A percentile compares a stretch with the other conserved stretches of the same genome.
phyloP scores from a whole-genome alignment of 768 basidiomycete genomes.

The Lanmaoa pseudosensibilis region DNA sequence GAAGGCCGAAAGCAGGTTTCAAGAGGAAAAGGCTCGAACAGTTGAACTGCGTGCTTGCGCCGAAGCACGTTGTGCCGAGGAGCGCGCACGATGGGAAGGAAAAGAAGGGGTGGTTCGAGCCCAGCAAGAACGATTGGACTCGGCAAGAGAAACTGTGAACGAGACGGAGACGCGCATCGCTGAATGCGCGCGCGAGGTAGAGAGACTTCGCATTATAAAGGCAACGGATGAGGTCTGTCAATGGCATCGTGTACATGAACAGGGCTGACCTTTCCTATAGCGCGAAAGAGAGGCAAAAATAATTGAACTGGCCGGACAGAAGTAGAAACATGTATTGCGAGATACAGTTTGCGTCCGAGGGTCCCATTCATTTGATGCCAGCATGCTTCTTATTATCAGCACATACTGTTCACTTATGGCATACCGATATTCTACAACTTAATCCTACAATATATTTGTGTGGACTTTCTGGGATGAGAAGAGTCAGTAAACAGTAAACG shows the following conservation, averaged over 20 bases:
- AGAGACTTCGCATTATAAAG: conserved; percentile 61
- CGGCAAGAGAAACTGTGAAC: conserved; percentile 50
- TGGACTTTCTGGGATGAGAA: conserved; percentile 5
- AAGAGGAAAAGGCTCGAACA: conserved; percentile 60
- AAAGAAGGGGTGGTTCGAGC: conserved; percentile 48
- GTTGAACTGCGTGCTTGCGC: conserved; percentile 51
- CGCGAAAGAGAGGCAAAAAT: conserved; percentile 59
- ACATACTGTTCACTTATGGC: neutral
- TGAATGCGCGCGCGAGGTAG: conserved; percentile 74
- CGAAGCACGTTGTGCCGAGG: conserved; percentile 45
- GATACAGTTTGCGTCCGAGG: too few species aligned
- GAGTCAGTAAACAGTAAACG: conserved; percentile 21
- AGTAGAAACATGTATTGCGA: neutral
- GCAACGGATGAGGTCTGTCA: conserved; percentile 59
- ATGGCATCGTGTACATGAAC: conserved; percentile 3
- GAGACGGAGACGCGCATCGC: conserved; percentile 62
- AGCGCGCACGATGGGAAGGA: conserved; percentile 58
- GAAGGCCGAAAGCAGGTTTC: conserved; percentile 59
- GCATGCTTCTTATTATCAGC: neutral
- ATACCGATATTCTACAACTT: neutral
- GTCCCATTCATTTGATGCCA: neutral
- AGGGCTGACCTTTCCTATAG: conserved; percentile 24
- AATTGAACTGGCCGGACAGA: conserved; percentile 32
- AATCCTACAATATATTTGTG: neutral
- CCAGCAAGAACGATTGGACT: conserved; percentile 50